Evolutionary conservation across 495 filamentous ascomycete species (phyloP).

Genomic region (Mytilinidion resinicola): DNA sequence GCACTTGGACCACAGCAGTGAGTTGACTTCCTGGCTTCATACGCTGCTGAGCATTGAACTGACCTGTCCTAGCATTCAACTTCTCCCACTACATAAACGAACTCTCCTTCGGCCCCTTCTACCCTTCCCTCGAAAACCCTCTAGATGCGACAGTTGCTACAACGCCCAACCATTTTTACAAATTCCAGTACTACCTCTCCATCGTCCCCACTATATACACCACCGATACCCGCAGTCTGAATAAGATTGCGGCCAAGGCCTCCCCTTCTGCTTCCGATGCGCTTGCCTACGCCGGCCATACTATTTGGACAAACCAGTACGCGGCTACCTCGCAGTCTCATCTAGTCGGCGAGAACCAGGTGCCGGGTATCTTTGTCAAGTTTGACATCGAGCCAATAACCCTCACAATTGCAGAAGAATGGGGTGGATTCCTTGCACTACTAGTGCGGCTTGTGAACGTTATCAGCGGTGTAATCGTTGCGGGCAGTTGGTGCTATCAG

Average conservation of each 20-base stretch:
- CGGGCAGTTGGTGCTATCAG: slow-evolving; percentile 59
- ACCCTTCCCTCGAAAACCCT: slow-evolving; percentile 87
- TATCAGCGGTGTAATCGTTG: slow-evolving; percentile 56
- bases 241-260: slow-evolving; percentile 35
- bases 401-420: slow-evolving; percentile 74
- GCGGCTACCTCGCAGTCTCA: slow-evolving; percentile 82
- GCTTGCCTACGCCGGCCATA: slow-evolving; percentile 33
- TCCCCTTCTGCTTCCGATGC: slow-evolving; percentile 20
- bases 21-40: slow-evolving; percentile 27
- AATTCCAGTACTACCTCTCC: slow-evolving; percentile 97
- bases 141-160: slow-evolving; percentile 83
- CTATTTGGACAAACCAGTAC: slow-evolving; percentile 94
- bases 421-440: slow-evolving; percentile 66
- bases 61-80: slow-evolving; percentile 66
- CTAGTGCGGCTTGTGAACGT: slow-evolving; percentile 69
- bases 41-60: no score
- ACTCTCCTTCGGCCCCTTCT: slow-evolving; percentile 92
- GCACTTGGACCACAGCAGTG: slow-evolving; percentile 81
- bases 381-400: slow-evolving; percentile 97
- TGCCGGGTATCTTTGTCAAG: slow-evolving; percentile 97
- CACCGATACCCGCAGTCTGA: slow-evolving; percentile 43
- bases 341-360: slow-evolving; percentile 56
- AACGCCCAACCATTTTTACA: slow-evolving; percentile 75
- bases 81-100: slow-evolving; percentile 97
- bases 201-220: slow-evolving; percentile 95